A percentile compares a stretch with the other conserved stretches of the same genome.
phyloP scores from a whole-genome alignment of 2,329 filamentous ascomycete species.

The Phoma sp. region DNA sequence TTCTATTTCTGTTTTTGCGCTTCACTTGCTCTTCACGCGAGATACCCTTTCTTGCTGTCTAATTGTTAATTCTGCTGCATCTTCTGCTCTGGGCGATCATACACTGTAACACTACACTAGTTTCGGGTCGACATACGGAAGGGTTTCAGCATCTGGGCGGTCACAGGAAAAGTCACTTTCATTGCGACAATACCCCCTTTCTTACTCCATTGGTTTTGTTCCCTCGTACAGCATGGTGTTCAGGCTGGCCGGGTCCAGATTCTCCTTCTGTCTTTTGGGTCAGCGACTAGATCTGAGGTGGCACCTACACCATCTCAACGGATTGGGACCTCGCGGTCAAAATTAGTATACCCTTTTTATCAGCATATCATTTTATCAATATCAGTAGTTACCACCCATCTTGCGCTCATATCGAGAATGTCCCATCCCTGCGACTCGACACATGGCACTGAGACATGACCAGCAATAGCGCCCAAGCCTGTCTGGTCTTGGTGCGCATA shows the following conservation, averaged over 20 bases:
- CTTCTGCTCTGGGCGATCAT: slow-evolving; percentile 40
- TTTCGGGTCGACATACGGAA: slow-evolving; percentile 27
- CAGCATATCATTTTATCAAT: slow-evolving; percentile 12
- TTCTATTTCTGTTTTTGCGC: slow-evolving; percentile 23
- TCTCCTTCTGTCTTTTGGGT: slow-evolving; percentile 26
- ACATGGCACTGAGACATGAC: slow-evolving; percentile 13
- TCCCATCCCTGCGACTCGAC: neutral
- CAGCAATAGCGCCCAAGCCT: neutral
- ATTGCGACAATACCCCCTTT: slow-evolving; percentile 45
- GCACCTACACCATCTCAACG: slow-evolving; percentile 5
- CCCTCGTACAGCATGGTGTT: slow-evolving; percentile 24
- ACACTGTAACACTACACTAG: slow-evolving; percentile 48
- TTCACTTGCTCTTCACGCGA: slow-evolving; percentile 45
- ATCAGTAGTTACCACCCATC: slow-evolving; percentile 1
- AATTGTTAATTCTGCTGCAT: slow-evolving; percentile 45
- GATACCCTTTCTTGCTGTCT: slow-evolving; percentile 49
- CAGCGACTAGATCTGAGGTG: slow-evolving; percentile 14
- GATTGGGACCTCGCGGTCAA: slow-evolving; percentile 23
- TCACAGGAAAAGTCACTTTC: slow-evolving; percentile 47
- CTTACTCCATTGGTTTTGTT: slow-evolving; percentile 25
- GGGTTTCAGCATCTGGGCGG: slow-evolving; percentile 44
- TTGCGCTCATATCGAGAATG: neutral
- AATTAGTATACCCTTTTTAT: slow-evolving; percentile 20
- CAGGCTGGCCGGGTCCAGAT: slow-evolving; percentile 36
- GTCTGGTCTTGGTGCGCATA: slow-evolving; percentile 1